Conservation (phyloP, 371 early-diverging fungal genomes). For the Mortierella sp. region DNA sequence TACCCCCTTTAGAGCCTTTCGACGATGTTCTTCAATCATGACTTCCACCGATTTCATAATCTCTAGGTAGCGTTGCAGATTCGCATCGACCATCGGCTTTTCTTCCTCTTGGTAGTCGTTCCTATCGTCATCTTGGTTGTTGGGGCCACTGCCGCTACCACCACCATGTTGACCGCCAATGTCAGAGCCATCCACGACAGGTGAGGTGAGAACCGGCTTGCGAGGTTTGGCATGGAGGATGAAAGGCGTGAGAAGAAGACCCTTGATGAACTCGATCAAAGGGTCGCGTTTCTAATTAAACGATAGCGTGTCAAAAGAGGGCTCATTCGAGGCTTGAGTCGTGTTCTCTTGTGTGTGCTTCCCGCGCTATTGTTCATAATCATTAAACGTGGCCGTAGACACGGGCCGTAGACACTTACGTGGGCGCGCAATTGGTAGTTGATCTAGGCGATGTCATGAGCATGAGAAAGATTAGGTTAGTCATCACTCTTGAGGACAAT, state of each 20-base stretch:
- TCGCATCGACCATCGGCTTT: slow-evolving; percentile 48
- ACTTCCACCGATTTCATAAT: slow-evolving; percentile 76
- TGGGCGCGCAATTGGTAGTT: slow-evolving; percentile 84
- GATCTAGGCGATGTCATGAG: slow-evolving; percentile 40
- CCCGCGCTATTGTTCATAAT: not conserved
- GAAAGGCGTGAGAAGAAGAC: slow-evolving; percentile 81
- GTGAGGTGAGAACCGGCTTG: slow-evolving; percentile 42
- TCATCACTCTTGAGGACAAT: not conserved
- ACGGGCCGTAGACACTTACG: slow-evolving; percentile 30
- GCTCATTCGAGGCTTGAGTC: too few species aligned
- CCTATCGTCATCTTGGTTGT: slow-evolving; percentile 24
- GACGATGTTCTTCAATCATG: slow-evolving; percentile 66
- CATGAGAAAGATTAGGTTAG: not conserved
- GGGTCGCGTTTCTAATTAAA: slow-evolving; percentile 71
- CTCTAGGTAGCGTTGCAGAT: slow-evolving; percentile 70
- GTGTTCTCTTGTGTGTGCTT: too few species aligned
- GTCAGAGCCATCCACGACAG: slow-evolving; percentile 1
- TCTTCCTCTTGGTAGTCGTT: slow-evolving; percentile 54
- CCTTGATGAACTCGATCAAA: slow-evolving; percentile 87
- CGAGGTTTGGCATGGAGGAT: slow-evolving; percentile 75
- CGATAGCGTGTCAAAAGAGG: slow-evolving; percentile 1
- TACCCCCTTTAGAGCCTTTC: slow-evolving; percentile 56
- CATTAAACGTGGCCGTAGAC: not conserved
- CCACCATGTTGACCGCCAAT: not conserved
- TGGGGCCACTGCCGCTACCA: slow-evolving; percentile 2